A percentile compares a stretch with the other conserved stretches of the same genome.
Conservation (phyloP, 306 rosid genomes). For the Comarum palustre region DNA sequence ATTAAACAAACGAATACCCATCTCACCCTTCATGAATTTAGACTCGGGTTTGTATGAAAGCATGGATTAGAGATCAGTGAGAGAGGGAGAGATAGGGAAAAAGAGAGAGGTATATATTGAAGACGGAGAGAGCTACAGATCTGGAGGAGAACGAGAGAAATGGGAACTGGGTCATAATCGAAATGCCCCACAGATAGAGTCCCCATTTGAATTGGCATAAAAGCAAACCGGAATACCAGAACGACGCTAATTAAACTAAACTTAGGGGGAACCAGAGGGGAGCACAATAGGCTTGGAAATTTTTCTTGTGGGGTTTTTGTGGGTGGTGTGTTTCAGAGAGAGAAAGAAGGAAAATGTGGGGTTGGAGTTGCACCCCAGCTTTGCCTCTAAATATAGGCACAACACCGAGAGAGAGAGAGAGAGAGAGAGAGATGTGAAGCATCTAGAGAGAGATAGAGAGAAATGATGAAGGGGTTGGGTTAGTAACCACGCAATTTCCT, state of each 20-base stretch:
- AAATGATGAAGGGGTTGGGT: slow-evolving; percentile 22
- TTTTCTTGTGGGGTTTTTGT: slow-evolving; percentile 26
- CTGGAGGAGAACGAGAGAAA: slow-evolving; percentile 9
- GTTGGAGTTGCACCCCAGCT: slow-evolving; percentile 57
- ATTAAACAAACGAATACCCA: not conserved
- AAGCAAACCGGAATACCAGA: slow-evolving; percentile 42
- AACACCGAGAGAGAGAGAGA: slow-evolving; percentile 4
- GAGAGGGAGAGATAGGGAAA: not conserved
- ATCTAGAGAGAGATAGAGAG: not conserved
- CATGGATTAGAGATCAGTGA: not conserved
- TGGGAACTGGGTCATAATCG: slow-evolving; percentile 48
- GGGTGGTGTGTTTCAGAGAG: slow-evolving; percentile 35
- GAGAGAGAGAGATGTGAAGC: not conserved
- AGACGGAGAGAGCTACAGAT: slow-evolving; percentile 17
- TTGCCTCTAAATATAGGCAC: slow-evolving; percentile 58
- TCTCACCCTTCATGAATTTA: not conserved
- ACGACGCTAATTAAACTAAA: slow-evolving; percentile 23
- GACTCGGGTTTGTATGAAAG: not conserved
- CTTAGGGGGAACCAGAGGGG: slow-evolving; percentile 25
- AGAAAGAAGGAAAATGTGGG: slow-evolving; percentile 61
- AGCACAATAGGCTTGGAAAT: slow-evolving; percentile 31
- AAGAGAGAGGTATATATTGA: not conserved
- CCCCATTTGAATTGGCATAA: slow-evolving; percentile 56
- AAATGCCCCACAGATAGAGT: slow-evolving; percentile 49
- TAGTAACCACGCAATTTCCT: slow-evolving; percentile 87